Evolutionary conservation across 202 grass and related monocot species (phyloP).

Genomic region (Dendrocalamus latiflorus): DNA sequence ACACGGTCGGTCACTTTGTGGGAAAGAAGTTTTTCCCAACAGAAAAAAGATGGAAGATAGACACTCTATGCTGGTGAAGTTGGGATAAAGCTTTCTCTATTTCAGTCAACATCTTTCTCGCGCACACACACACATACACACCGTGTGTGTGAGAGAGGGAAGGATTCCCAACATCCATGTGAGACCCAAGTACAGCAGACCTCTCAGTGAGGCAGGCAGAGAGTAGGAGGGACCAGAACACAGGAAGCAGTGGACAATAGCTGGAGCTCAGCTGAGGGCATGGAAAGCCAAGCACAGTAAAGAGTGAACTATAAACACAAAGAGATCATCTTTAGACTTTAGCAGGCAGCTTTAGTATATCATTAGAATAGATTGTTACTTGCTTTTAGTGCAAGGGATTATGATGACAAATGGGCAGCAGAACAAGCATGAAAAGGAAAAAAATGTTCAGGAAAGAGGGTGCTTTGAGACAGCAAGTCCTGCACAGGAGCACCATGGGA

Average conservation of each 20-base stretch:
- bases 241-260: constrained; percentile 55
- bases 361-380: constrained; percentile 45
- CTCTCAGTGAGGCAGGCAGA: constrained; percentile 7
- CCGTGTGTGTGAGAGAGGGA: not conserved
- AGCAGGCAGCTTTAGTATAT: constrained; percentile 47
- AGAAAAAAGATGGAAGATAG: constrained; percentile 30
- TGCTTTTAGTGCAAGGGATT: constrained; percentile 74
- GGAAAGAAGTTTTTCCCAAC: constrained; percentile 24
- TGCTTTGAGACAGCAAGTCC: constrained; percentile 29
- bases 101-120: constrained; percentile 34
- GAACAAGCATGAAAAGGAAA: constrained; percentile 35
- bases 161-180: constrained; percentile 27
- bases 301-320: constrained; percentile 41
- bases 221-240: constrained; percentile 35
- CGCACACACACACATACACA: not conserved
- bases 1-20: constrained; percentile 12
- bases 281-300: constrained; percentile 50
- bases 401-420: constrained; percentile 37
- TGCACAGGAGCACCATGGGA: constrained; percentile 23
- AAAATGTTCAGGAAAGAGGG: constrained; percentile 24
- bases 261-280: constrained; percentile 43
- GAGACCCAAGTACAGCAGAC: constrained; percentile 28
- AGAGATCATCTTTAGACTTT: constrained; percentile 55
- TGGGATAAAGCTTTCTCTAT: constrained; percentile 36
- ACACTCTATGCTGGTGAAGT: constrained; percentile 19